Evolutionary conservation across 352 stramenopile genomes (phyloP), one percentile per base, ranked within the genome.

Genomic region (Pythium oligandrum): DNA sequence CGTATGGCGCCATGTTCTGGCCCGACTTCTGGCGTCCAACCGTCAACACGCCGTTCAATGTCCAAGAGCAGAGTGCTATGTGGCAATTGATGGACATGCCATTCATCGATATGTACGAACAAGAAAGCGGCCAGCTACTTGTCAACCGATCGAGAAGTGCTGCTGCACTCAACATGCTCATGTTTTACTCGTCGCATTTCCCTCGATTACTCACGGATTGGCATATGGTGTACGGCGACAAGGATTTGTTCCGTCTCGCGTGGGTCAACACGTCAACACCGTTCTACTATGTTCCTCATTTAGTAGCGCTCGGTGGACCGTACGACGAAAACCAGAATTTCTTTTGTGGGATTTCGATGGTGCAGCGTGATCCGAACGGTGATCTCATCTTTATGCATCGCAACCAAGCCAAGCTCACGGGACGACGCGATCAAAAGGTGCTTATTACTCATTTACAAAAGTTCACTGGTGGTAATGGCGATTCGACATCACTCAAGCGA

Each of bases 91-190:
- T 94, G 10, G 78, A 88, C 61, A 90, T 92, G 72, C 82, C 81
- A 17, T 94, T 90, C 65, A 76, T 73, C 6, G 76, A 94, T 44
- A 94, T 94, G 83, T 91, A 88, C 57, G 83, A 94, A 60, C 81
- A 92, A 54, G 83, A 94, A 45, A 88, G 73, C 44, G 84, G 81
- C 0, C 84, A 94, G 51, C 40, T 92, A 17, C 53, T 94, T 10
- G 67, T 94, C 35, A 80, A 94, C 57, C 70, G 75, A 3, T 65
- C 65, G 30, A 55, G 63, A 8, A 65, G 63, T 3, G 47, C 57
- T 9, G 45, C 42, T 0, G 80, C 83, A 33, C 59, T 92, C 3
- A 63, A 73, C 40, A 89, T 83, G 55, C 76, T 93, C 58, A 88
- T 90, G 80, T 91, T 90, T 48, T 93, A 90, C 61, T 70, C 80